A percentile compares a stretch with the other conserved stretches of the same genome.
Conservation (phyloP, 2,329 filamentous ascomycete species). For the Talaromyces verruculosus region DNA sequence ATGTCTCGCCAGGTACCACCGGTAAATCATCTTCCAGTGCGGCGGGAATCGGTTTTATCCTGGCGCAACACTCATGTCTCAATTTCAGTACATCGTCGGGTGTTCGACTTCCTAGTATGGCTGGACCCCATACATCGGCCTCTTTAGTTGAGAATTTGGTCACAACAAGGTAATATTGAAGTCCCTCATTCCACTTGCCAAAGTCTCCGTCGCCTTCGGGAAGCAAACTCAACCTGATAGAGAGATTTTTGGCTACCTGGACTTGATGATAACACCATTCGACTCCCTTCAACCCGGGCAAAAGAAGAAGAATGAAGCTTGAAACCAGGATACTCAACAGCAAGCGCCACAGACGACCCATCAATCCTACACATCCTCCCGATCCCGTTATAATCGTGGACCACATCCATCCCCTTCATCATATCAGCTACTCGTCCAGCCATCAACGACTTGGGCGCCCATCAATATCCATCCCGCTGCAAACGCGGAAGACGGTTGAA, state of each 20-base stretch:
- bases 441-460: constrained; percentile 22
- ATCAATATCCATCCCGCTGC: constrained; percentile 15
- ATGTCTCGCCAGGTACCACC: neutral
- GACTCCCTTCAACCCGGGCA: neutral
- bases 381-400: neutral
- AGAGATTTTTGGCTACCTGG: neutral
- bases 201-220: neutral
- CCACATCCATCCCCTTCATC: neutral
- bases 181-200: neutral
- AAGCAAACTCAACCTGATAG: neutral
- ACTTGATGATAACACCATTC: neutral
- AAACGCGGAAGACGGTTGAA: constrained; percentile 23
- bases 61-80: neutral
- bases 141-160: neutral
- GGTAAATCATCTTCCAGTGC: neutral
- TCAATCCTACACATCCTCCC: neutral
- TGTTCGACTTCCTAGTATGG: neutral
- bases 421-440: neutral
- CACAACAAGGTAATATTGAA: neutral
- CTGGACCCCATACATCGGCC: neutral
- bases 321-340: neutral
- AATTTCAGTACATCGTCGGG: neutral
- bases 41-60: neutral
- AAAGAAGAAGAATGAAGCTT: neutral
- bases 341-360: neutral